A percentile compares a stretch with the other conserved stretches of the same genome.
These are phyloP conservation scores for Coleophoma cylindrospora DNA, from an alignment of 2,329 filamentous ascomycete species.

Conservation along the genomic window DNA sequence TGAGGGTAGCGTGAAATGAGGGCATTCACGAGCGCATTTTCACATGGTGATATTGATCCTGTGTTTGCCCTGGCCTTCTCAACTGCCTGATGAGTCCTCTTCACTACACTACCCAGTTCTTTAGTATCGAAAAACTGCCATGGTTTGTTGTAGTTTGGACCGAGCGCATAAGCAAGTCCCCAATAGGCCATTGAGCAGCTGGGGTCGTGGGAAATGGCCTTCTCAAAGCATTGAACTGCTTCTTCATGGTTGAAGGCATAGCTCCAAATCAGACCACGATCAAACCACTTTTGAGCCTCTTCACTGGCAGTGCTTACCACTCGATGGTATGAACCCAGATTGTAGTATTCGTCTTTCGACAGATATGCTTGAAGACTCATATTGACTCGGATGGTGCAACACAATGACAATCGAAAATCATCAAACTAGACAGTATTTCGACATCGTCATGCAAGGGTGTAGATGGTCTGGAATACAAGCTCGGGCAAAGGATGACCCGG, in stretches of 20 bases:
- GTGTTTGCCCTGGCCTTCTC: constrained; percentile 35
- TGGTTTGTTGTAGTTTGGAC: constrained; percentile 75
- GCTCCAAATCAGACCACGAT: constrained; percentile 67
- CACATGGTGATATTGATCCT: constrained; percentile 39
- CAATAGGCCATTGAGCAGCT: constrained; percentile 61
- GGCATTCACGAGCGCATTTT: constrained; percentile 59
- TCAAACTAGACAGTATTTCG: too few species aligned
- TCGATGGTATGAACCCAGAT: constrained; percentile 57
- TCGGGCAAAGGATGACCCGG: too few species aligned
- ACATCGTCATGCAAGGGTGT: too few species aligned
- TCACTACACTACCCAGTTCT: constrained; percentile 49
- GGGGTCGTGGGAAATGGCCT: constrained; percentile 48
- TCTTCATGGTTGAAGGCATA: constrained; percentile 77
- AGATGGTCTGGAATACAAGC: too few species aligned
- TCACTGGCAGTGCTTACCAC: constrained; percentile 45
- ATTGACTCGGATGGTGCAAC: too few species aligned
- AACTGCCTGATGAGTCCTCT: constrained; percentile 40
- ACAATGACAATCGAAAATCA: too few species aligned
- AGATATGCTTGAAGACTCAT: too few species aligned
- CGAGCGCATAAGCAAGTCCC: constrained; percentile 66
- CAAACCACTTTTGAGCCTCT: constrained; percentile 61
- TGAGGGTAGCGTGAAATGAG: constrained; percentile 57
- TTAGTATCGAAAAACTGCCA: constrained; percentile 65
- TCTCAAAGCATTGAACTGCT: constrained; percentile 57
- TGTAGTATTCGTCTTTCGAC: constrained; percentile 12